Conservation (phyloP, 768 basidiomycete species). For the Boletus edulis region DNA sequence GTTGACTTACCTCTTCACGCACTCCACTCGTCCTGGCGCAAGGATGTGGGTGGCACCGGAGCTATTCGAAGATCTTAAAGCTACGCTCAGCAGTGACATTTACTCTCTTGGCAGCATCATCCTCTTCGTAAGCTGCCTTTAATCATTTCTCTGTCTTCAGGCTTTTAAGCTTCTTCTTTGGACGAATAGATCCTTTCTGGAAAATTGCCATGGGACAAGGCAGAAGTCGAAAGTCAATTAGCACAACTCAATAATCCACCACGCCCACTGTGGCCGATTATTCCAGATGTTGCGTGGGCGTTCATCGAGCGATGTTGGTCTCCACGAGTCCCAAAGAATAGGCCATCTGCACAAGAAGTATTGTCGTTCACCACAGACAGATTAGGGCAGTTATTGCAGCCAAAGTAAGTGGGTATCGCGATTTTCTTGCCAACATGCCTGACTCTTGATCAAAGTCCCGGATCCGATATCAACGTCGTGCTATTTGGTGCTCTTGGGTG, state of each 20-base stretch:
- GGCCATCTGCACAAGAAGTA: neutral
- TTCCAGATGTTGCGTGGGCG: neutral
- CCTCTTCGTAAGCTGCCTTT: neutral
- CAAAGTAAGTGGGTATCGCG: neutral
- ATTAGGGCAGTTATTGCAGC: neutral
- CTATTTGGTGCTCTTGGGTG: slow-evolving; percentile 15
- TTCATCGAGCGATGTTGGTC: slow-evolving; percentile 8
- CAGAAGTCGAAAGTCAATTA: neutral
- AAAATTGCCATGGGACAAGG: neutral
- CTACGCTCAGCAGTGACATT: neutral
- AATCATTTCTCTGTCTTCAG: neutral
- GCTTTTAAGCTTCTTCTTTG: neutral
- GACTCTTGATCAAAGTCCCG: neutral
- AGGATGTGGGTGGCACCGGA: slow-evolving; percentile 1
- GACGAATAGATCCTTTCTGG: neutral
- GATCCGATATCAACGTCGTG: slow-evolving; percentile 7
- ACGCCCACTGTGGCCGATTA: slow-evolving; percentile 1
- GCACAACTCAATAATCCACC: neutral
- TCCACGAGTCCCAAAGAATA: neutral
- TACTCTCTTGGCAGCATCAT: slow-evolving; percentile 6
- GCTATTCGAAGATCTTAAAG: neutral
- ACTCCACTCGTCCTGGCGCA: neutral
- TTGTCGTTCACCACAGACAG: neutral
- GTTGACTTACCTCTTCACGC: neutral
- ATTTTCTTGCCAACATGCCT: neutral